Evolutionary conservation across 805 yeast species (phyloP).

Genomic region (Ogataea angusta): DNA sequence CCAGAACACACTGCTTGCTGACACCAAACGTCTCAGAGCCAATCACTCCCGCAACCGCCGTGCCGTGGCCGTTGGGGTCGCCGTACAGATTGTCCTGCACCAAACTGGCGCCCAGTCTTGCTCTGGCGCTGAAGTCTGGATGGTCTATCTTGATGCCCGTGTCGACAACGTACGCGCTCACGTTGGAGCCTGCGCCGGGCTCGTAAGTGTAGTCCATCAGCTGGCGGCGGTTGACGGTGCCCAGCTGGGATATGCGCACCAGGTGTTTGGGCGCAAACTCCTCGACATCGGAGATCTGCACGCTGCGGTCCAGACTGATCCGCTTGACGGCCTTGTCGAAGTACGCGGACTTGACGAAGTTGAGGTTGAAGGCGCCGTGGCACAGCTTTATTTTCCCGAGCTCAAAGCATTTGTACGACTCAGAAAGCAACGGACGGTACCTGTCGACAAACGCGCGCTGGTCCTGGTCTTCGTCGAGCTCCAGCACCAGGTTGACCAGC

Average conservation of each 20-base stretch:
- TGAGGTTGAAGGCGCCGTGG: constrained; percentile 35
- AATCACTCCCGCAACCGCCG: constrained; percentile 53
- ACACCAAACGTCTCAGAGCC: constrained; percentile 53
- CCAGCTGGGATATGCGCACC: constrained; percentile 38
- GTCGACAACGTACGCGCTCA: constrained; percentile 38
- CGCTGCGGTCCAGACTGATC: constrained; percentile 35
- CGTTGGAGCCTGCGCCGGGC: constrained; percentile 39
- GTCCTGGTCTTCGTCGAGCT: constrained; percentile 11
- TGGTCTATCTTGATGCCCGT: constrained; percentile 38
- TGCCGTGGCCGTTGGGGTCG: constrained; percentile 51
- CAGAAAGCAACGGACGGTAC: constrained; percentile 8
- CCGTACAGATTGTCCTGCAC: constrained; percentile 24
- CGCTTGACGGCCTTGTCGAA: constrained; percentile 35
- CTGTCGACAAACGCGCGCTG: constrained; percentile 9
- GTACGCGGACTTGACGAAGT: constrained; percentile 30
- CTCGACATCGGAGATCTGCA: constrained; percentile 38
- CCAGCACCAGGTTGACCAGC: constrained; percentile 11
- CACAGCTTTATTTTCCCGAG: constrained; percentile 35
- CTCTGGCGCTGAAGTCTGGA: constrained; percentile 44
- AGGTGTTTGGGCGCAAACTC: constrained; percentile 43
- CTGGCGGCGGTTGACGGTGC: constrained; percentile 25
- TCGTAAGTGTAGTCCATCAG: constrained; percentile 40
- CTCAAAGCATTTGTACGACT: constrained; percentile 18
- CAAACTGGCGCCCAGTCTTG: constrained; percentile 41
- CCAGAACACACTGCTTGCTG: constrained; percentile 42